Conservation (phyloP, 1,284 basidiomycete species). For the Fomitiporia mediterranea region DNA sequence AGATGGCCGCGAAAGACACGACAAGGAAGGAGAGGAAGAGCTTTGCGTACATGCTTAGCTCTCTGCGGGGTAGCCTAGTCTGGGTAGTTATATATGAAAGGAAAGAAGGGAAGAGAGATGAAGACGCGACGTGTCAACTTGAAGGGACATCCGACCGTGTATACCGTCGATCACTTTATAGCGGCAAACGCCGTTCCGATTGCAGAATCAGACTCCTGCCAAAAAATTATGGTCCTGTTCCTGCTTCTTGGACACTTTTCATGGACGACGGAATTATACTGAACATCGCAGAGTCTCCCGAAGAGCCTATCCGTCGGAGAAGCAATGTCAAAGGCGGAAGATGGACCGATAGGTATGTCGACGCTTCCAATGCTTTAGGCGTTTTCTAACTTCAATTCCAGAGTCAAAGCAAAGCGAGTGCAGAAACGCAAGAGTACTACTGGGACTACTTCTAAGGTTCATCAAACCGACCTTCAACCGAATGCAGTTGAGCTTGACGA, state of each 20-base stretch:
- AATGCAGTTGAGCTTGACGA: conserved; percentile 11
- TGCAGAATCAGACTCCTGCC: too few species aligned
- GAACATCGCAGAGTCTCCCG: conserved; percentile 51
- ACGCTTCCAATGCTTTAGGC: conserved; percentile 15
- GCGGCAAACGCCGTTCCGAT: neutral
- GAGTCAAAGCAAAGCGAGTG: conserved; percentile 65
- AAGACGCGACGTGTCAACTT: conserved; percentile 19
- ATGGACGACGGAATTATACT: conserved; percentile 72
- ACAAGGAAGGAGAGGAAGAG: conserved; percentile 57
- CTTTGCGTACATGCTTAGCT: conserved; percentile 19
- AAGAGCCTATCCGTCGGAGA: conserved; percentile 28
- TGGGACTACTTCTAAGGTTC: neutral
- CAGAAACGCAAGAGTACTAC: conserved; percentile 50
- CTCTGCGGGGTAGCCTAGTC: neutral
- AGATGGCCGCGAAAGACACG: conserved; percentile 62
- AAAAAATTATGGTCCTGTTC: neutral
- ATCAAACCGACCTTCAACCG: neutral
- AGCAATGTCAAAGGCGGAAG: conserved; percentile 52
- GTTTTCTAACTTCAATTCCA: conserved; percentile 28
- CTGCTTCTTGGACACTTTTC: neutral
- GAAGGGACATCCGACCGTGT: neutral
- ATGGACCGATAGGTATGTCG: conserved; percentile 77
- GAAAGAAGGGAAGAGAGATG: conserved; percentile 5
- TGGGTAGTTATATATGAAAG: too few species aligned
- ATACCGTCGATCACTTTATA: conserved; percentile 1